phyloP scores from a whole-genome alignment of 306 rosid genomes.

The Lablab purpureus region DNA sequence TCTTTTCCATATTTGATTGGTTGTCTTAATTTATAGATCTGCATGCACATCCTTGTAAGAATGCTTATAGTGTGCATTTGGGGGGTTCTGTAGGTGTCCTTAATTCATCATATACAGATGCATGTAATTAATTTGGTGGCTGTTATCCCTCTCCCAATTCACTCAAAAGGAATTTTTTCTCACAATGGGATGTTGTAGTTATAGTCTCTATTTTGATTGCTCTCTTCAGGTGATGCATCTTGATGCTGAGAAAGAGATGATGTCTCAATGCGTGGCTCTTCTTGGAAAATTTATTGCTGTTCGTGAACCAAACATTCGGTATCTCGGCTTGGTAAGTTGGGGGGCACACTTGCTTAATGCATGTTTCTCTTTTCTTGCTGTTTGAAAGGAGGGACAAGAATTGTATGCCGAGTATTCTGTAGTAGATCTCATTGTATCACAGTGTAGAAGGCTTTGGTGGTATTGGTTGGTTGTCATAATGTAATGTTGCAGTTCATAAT shows the following conservation, averaged over 20 bases:
- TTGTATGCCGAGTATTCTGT: conserved; percentile 11
- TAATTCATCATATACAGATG: conserved; percentile 13
- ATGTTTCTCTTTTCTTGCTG: not conserved
- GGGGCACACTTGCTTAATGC: conserved; percentile 25
- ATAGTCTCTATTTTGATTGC: conserved; percentile 42
- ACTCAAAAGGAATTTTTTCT: not conserved
- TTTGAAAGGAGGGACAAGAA: not conserved
- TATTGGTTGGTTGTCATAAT: conserved; percentile 26
- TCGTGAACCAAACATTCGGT: conserved; percentile 98
- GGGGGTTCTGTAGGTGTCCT: conserved; percentile 21
- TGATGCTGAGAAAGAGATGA: conserved; percentile 99
- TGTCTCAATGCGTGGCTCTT: conserved; percentile 99
- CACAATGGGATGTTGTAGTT: conserved; percentile 11
- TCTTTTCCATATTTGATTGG: conserved; percentile 17
- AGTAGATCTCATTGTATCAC: conserved; percentile 26
- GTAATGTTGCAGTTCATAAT: conserved; percentile 42
- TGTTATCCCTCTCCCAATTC: not conserved
- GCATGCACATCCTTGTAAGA: conserved; percentile 26
- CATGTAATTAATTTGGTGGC: conserved; percentile 28
- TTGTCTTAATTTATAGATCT: conserved; percentile 25
- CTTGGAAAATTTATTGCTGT: conserved; percentile 99
- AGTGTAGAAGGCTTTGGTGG: conserved; percentile 38
- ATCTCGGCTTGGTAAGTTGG: conserved; percentile 92
- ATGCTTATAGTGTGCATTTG: conserved; percentile 32
- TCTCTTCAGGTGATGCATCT: conserved; percentile 96